Conservation (phyloP, 2,329 filamentous ascomycete genomes). For the Calonectria pseudoturangicola region DNA sequence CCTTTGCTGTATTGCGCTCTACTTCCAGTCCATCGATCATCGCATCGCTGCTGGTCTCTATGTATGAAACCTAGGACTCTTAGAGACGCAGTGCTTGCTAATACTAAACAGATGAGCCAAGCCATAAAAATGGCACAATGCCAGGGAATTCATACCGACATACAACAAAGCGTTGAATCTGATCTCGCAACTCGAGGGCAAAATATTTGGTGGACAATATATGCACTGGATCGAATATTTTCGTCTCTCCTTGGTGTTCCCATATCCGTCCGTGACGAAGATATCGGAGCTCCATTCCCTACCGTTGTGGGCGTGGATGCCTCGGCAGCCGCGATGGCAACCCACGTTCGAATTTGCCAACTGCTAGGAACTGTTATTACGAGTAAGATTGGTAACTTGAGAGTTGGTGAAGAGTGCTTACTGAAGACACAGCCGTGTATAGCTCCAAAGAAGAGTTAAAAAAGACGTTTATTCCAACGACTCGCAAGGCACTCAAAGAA, state of each 20-base stretch:
- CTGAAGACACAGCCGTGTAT: slow-evolving; percentile 25
- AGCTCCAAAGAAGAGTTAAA: slow-evolving; percentile 28
- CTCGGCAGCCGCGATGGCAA: slow-evolving; percentile 21
- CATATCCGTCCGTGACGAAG: slow-evolving; percentile 30
- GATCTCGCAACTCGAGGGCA: slow-evolving; percentile 25
- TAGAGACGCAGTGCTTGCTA: not conserved
- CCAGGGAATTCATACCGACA: slow-evolving; percentile 37
- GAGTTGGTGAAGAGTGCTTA: not conserved
- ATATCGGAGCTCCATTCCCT: slow-evolving; percentile 29
- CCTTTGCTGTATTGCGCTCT: slow-evolving; percentile 35
- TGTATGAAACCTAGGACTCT: slow-evolving; percentile 8
- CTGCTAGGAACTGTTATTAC: slow-evolving; percentile 30
- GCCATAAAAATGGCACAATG: slow-evolving; percentile 39
- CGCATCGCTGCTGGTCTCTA: slow-evolving; percentile 35
- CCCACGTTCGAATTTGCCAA: slow-evolving; percentile 33
- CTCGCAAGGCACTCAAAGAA: slow-evolving; percentile 28
- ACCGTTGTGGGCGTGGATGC: slow-evolving; percentile 8
- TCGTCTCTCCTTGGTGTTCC: slow-evolving; percentile 38
- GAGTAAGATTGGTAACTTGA: slow-evolving; percentile 2
- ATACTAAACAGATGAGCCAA: slow-evolving; percentile 30
- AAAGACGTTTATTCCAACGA: slow-evolving; percentile 29
- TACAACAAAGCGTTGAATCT: slow-evolving; percentile 10
- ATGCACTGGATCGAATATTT: slow-evolving; percentile 32
- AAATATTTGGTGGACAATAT: slow-evolving; percentile 39
- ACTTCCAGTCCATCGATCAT: slow-evolving; percentile 39